These are phyloP conservation scores for Fusarium hainanense DNA, from an alignment of 2,329 filamentous ascomycete species.

Conservation along the genomic window DNA sequence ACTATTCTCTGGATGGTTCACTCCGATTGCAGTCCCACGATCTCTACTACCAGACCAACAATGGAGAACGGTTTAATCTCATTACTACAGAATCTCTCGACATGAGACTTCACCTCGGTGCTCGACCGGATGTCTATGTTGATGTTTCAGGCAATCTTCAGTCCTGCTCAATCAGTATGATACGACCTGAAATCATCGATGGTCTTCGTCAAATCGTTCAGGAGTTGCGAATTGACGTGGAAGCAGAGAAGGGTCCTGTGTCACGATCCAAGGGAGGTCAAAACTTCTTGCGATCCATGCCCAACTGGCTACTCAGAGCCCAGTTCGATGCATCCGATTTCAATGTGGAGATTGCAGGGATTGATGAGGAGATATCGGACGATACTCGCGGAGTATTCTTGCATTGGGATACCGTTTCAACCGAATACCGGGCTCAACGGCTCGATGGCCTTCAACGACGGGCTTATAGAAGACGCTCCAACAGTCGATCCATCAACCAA, in stretches of 20 bases:
- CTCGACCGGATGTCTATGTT: constrained; percentile 86
- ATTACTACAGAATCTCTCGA: constrained; percentile 90
- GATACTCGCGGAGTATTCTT: constrained; percentile 85
- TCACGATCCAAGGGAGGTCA: constrained; percentile 63
- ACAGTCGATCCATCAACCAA: constrained; percentile 76
- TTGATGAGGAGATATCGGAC: constrained; percentile 84
- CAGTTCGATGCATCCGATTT: constrained; percentile 90
- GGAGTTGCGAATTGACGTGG: constrained; percentile 78
- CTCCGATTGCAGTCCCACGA: constrained; percentile 87
- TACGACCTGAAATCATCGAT: constrained; percentile 91
- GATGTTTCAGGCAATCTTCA: constrained; percentile 82
- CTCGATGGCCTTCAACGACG: constrained; percentile 71
- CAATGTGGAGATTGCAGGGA: constrained; percentile 88
- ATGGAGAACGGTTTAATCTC: constrained; percentile 84
- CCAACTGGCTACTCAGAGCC: constrained; percentile 85
- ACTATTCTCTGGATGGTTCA: constrained; percentile 87
- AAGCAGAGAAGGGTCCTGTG: constrained; percentile 65
- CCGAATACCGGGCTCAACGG: constrained; percentile 88
- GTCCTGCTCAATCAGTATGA: constrained; percentile 88
- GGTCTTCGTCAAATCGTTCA: constrained; percentile 91
- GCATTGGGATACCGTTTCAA: constrained; percentile 87
- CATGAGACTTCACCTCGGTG: constrained; percentile 84
- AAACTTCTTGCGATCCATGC: constrained; percentile 82
- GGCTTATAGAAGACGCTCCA: constrained; percentile 74
- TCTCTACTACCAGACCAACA: constrained; percentile 92